Base-by-base conservation (phyloP, 2,329 filamentous ascomycete genomes). In the Pseudogymnoascus sp. region DNA sequence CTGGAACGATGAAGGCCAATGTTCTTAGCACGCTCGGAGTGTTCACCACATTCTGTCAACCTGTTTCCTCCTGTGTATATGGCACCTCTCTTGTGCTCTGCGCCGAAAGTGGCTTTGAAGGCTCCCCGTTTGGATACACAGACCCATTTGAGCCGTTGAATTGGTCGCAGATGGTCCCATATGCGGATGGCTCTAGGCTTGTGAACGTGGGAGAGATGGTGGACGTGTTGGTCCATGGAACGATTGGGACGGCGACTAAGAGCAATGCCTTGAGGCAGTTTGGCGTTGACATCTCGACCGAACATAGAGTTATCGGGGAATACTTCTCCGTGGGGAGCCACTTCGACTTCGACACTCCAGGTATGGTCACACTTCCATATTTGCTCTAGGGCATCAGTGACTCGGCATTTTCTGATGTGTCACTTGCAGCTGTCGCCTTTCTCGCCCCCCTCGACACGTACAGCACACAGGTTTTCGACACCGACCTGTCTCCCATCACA, bases 21-120 rank as follows among this genome's bases (percentile, higher is more conserved):
- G 26, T 56, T 31, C 46, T 56, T 26, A 56, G 46, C 46, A 56
- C 46, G 26, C 46, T 56, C 46, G 46, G 46, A 26, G 26, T 56
- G 46, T 56, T 56, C 26, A 56, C 46, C n/a, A 56, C 46, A 16
- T 56, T 56, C 1, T 56, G 46, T 33, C 46, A 56, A 56, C 46
- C 46, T 3, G 46, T 56, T 16, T 56, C 46, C 26, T 19, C 46
- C 4, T 33, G 26, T 56, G 26, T 56, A 16, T 56, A 56, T 33
- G 46, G 46, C 46, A 19, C 46, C 4, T 56, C 46, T 56, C 26
- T 56, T 19, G 10, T 19, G n/a, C 46, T 26, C 26, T 10, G 8
- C 26, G 46, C n/a, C 6, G 46, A 33, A 19, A n/a, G n/a, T 7
- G 5, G 46, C 46, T 12, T 56, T 4, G 26, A 33, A 56, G 26